Evolutionary conservation across 2,329 filamentous ascomycete species (phyloP).

Genomic region (Pseudopyrenochaeta lycopersici): DNA sequence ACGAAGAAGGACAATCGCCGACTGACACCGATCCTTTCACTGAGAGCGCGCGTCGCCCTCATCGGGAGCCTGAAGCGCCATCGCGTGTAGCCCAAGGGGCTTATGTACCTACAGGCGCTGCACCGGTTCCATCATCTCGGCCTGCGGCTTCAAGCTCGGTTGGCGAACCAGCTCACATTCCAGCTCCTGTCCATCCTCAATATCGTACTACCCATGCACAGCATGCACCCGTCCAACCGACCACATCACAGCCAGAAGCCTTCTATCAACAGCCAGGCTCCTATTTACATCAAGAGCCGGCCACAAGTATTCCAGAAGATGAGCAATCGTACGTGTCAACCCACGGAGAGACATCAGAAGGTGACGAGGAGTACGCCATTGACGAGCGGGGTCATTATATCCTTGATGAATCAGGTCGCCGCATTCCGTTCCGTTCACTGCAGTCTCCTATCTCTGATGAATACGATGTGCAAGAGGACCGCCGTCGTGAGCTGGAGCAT

Average conservation of each 20-base stretch:
- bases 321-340: conserved; percentile 48
- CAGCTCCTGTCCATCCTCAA: conserved; percentile 38
- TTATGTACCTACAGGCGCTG: conserved; percentile 44
- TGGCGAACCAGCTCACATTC: conserved; percentile 28
- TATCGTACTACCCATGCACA: conserved; percentile 31
- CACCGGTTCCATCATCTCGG: conserved; percentile 27
- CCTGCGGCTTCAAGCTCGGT: conserved; percentile 23
- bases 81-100: conserved; percentile 42
- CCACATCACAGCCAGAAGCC: conserved; percentile 45
- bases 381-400: conserved; percentile 49
- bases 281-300: conserved; percentile 44
- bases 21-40: conserved; percentile 71
- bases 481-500: conserved; percentile 58
- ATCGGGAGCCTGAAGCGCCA: conserved; percentile 42
- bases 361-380: conserved; percentile 49
- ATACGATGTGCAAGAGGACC: conserved; percentile 63
- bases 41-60: conserved; percentile 51
- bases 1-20: conserved; percentile 61
- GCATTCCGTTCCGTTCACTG: conserved; percentile 44
- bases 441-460: conserved; percentile 57
- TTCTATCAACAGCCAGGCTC: conserved; percentile 51
- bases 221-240: conserved; percentile 28
- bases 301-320: conserved; percentile 40
- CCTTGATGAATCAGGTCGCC: conserved; percentile 45
- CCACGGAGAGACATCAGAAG: conserved; percentile 43